Conservation (phyloP, 371 early-diverging fungal genomes). For the Encephalitozoon hellem region DNA sequence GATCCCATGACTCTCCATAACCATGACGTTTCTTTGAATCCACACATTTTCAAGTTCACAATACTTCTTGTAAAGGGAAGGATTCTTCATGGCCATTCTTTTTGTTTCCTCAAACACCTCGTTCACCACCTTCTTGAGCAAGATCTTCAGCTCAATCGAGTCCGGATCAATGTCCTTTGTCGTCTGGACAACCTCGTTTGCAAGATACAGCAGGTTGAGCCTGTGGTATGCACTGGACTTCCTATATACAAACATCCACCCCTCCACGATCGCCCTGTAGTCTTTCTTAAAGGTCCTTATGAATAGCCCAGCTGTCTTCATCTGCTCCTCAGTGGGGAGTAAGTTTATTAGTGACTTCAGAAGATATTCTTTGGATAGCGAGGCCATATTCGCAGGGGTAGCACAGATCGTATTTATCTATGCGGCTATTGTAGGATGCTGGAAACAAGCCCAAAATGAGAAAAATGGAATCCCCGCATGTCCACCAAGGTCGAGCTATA, state of each 20-base stretch:
- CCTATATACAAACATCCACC: constrained; percentile 11
- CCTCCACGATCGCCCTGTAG: constrained; percentile 35
- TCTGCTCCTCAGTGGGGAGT: constrained; percentile 23
- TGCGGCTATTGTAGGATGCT: not conserved
- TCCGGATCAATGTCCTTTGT: constrained; percentile 15
- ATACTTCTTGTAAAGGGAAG: constrained; percentile 30
- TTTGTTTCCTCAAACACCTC: constrained; percentile 25
- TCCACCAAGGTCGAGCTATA: constrained; percentile 22
- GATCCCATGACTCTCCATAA: not conserved
- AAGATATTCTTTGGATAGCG: constrained; percentile 37
- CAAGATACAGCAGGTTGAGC: constrained; percentile 44
- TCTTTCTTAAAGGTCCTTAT: constrained; percentile 46
- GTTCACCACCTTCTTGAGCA: constrained; percentile 16
- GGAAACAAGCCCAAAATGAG: constrained; percentile 6
- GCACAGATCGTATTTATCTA: not conserved
- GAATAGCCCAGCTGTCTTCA: constrained; percentile 39
- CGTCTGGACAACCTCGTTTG: constrained; percentile 46
- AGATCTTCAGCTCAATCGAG: not conserved
- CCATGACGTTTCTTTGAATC: constrained; percentile 37
- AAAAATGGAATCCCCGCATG: constrained; percentile 18
- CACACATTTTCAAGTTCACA: constrained; percentile 44
- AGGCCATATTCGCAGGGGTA: not conserved
- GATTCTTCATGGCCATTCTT: not conserved
- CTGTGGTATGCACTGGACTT: constrained; percentile 41
- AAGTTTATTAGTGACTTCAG: constrained; percentile 22